Percentiles rank a stretch among this genome's conserved stretches.
Evolutionary conservation across 257 asterid genomes (phyloP).

Genomic region (Lantana camara): DNA sequence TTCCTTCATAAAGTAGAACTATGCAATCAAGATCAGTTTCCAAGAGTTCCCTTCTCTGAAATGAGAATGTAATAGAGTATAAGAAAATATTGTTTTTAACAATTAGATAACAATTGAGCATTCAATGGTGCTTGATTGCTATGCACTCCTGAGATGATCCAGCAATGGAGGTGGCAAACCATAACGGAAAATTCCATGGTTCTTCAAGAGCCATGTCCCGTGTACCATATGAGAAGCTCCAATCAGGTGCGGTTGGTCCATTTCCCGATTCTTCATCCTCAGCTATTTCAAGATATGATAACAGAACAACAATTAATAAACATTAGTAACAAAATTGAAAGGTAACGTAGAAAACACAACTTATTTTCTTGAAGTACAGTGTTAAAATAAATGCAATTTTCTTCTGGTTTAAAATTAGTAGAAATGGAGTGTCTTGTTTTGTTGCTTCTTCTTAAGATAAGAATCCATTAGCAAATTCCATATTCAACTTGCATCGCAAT

Average conservation of each 20-base stretch:
- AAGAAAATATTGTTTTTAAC: neutral
- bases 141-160: conserved; percentile 61
- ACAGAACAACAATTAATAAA: conserved; percentile 14
- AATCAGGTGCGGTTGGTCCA: conserved; percentile 36
- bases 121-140: conserved; percentile 46
- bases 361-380: too few relatives aligned
- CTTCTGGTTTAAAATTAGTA: too few relatives aligned
- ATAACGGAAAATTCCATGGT: conserved; percentile 60
- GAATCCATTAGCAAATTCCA: too few relatives aligned
- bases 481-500: too few relatives aligned
- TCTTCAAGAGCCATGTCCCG: conserved; percentile 85
- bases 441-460: too few relatives aligned
- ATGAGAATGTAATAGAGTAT: neutral
- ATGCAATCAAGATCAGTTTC: conserved; percentile 65
- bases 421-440: too few relatives aligned
- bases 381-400: too few relatives aligned
- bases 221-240: conserved; percentile 88
- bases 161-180: conserved; percentile 77
- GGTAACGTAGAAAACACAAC: neutral
- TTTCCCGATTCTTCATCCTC: conserved; percentile 42
- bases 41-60: conserved; percentile 55
- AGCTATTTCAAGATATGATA: conserved; percentile 60
- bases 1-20: conserved; percentile 58
- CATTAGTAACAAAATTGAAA: neutral
- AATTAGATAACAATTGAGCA: conserved; percentile 9